These are phyloP conservation scores for Corylus heterophylla DNA, from an alignment of 306 rosid genomes.

Conservation along the genomic window DNA sequence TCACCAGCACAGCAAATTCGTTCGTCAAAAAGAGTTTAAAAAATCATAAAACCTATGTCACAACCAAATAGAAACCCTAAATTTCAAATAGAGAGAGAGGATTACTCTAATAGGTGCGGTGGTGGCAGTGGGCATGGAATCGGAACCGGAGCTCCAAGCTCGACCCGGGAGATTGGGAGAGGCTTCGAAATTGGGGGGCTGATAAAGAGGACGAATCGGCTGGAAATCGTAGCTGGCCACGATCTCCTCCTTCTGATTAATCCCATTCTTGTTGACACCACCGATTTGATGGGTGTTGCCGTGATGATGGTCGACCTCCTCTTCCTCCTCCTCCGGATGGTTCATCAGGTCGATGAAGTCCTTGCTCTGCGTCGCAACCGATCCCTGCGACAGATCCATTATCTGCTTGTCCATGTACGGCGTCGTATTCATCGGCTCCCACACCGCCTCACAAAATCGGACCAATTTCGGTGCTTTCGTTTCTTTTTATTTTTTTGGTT, in stretches of 20 bases:
- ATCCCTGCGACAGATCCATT: conserved; percentile 72
- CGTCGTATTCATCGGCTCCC: conserved; percentile 67
- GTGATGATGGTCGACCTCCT: neutral
- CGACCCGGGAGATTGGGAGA: conserved; percentile 34
- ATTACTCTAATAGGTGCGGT: conserved; percentile 51
- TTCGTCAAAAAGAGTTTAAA: neutral
- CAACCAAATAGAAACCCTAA: neutral
- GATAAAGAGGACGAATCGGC: conserved; percentile 60
- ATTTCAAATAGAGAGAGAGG: neutral
- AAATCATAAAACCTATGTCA: neutral
- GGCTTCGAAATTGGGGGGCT: conserved; percentile 42
- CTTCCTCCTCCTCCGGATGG: conserved; percentile 35
- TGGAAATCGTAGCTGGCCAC: conserved; percentile 85
- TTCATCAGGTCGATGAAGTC: conserved; percentile 67
- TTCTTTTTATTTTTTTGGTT: neutral
- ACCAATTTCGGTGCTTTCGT: neutral
- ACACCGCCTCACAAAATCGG: neutral
- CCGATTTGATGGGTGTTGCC: conserved; percentile 16
- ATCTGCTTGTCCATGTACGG: conserved; percentile 89
- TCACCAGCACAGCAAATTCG: neutral
- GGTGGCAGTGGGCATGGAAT: conserved; percentile 47
- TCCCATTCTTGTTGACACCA: conserved; percentile 47
- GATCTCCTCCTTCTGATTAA: conserved; percentile 51
- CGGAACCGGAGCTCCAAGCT: conserved; percentile 59
- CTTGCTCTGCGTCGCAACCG: conserved; percentile 39